Evolutionary conservation across 2,329 filamentous ascomycete genomes (phyloP).

Genomic region (Phoma sp.): DNA sequence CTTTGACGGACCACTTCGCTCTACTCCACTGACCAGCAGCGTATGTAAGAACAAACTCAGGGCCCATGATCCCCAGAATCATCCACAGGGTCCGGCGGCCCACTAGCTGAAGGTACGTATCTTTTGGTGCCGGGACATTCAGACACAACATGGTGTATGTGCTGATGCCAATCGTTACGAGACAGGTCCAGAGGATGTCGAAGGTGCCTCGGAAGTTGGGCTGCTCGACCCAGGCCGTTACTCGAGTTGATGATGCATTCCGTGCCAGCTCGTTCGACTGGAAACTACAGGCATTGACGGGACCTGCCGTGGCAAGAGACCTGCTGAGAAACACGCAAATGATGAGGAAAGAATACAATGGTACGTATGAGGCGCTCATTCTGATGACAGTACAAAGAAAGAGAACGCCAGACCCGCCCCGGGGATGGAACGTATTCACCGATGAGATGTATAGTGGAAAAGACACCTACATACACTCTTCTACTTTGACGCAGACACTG

Average conservation of each 20-base stretch:
- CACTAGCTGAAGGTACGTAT: constrained; percentile 9
- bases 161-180: constrained; percentile 23
- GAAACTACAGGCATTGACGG: constrained; percentile 5
- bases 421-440: background rate
- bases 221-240: constrained; percentile 20
- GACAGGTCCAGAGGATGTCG: constrained; percentile 25
- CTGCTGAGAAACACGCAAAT: background rate
- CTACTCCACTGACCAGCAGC: constrained; percentile 20
- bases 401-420: background rate
- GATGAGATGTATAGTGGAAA: background rate
- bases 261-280: background rate
- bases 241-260: background rate
- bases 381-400: background rate
- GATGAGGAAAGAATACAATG: background rate
- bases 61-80: constrained; percentile 12
- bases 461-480: background rate
- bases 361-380: background rate
- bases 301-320: background rate
- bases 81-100: constrained; percentile 10
- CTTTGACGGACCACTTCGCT: constrained; percentile 17
- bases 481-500: background rate
- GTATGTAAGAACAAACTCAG: constrained; percentile 18
- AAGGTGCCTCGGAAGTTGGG: constrained; percentile 21
- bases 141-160: constrained; percentile 22
- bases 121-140: constrained; percentile 14